These are phyloP conservation scores for Sclerotinia minor DNA, from an alignment of 2,329 filamentous ascomycete species.

Conservation along the genomic window DNA sequence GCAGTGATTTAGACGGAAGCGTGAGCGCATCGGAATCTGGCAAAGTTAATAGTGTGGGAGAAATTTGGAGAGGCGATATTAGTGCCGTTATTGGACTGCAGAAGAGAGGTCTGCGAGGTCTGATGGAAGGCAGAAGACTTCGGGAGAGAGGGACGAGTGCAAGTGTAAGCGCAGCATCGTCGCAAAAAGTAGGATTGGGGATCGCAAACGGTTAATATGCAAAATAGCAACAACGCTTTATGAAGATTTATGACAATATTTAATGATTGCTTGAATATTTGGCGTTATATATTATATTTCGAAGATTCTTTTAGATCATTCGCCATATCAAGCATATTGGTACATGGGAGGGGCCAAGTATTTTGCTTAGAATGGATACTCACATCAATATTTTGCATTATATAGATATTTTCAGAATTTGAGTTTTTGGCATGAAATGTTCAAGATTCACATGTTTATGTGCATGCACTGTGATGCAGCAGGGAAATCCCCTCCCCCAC, in stretches of 20 bases:
- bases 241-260: slow-evolving; percentile 26
- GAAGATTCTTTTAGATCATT: neutral
- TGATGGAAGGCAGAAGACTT: slow-evolving; percentile 93
- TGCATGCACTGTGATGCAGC: neutral
- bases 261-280: slow-evolving; percentile 21
- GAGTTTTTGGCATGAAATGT: neutral
- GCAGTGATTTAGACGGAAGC: slow-evolving; percentile 36
- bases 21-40: slow-evolving; percentile 45
- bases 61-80: slow-evolving; percentile 78
- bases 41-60: slow-evolving; percentile 48
- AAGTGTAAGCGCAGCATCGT: slow-evolving; percentile 42
- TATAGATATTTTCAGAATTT: neutral
- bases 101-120: slow-evolving; percentile 83
- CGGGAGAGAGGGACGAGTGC: slow-evolving; percentile 63
- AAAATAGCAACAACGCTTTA: slow-evolving; percentile 20
- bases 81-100: slow-evolving; percentile 93
- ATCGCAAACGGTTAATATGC: slow-evolving; percentile 45
- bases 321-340: slow-evolving; percentile 8
- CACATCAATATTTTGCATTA: neutral
- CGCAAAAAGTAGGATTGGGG: slow-evolving; percentile 52
- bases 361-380: neutral
- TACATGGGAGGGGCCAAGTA: neutral
- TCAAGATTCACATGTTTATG: slow-evolving; percentile 19
- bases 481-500: slow-evolving; percentile 5
- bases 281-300: slow-evolving; percentile 19